These are phyloP conservation scores for Lathyrus tuberosus DNA, from an alignment of 306 rosid genomes.

Conservation along the genomic window DNA sequence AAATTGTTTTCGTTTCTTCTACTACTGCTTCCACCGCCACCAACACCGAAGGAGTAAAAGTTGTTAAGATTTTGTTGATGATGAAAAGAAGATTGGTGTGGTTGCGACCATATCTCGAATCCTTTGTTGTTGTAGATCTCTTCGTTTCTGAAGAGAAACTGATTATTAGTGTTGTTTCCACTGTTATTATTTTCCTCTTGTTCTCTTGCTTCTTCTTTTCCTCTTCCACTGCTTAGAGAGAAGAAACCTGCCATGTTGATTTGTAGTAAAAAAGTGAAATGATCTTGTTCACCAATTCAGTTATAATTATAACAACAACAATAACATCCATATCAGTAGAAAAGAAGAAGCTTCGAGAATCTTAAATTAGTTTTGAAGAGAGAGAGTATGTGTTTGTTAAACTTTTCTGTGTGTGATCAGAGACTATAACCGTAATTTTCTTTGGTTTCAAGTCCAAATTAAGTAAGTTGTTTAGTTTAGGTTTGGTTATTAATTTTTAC, in stretches of 20 bases:
- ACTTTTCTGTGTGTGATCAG: background rate
- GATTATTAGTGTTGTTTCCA: constrained; percentile 33
- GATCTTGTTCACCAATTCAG: constrained; percentile 51
- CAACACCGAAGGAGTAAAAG: constrained; percentile 71
- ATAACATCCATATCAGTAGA: constrained; percentile 72
- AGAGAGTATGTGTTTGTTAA: background rate
- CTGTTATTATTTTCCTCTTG: constrained; percentile 21
- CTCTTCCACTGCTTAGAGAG: constrained; percentile 78
- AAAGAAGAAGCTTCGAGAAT: constrained; percentile 39
- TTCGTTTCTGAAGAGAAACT: constrained; percentile 59
- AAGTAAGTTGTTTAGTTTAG: constrained; percentile 9
- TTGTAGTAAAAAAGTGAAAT: constrained; percentile 55
- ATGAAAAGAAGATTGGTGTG: constrained; percentile 30
- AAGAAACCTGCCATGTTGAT: constrained; percentile 86
- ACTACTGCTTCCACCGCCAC: constrained; percentile 42
- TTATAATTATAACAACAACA: constrained; percentile 42
- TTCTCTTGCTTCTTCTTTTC: constrained; percentile 38
- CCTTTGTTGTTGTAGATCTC: constrained; percentile 83
- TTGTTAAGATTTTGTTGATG: constrained; percentile 42
- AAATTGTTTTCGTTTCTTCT: constrained; percentile 29
- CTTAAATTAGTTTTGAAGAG: constrained; percentile 27
- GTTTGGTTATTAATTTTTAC: constrained; percentile 42
- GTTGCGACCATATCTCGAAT: constrained; percentile 92
- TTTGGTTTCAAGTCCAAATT: constrained; percentile 36
- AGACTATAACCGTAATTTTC: constrained; percentile 24